Percentiles rank a stretch among this genome's conserved stretches.
phyloP scores from a whole-genome alignment of 2,329 filamentous ascomycete genomes.

The Arthroderma sp. region DNA sequence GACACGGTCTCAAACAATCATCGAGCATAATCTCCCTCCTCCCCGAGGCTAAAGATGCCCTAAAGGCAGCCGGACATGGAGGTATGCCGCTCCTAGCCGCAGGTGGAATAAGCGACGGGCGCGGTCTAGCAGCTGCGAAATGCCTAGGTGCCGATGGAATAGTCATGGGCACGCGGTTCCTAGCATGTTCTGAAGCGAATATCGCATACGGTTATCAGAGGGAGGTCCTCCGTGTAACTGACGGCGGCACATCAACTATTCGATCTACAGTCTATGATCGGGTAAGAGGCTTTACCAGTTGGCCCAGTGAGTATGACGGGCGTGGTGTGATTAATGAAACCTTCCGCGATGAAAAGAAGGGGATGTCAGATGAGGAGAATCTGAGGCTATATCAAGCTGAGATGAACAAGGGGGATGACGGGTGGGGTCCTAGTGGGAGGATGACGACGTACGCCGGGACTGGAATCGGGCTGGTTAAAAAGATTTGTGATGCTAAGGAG shows the following conservation, averaged over 20 bases:
- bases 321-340: constrained; percentile 46
- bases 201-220: constrained; percentile 38
- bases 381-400: constrained; percentile 34
- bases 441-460: constrained; percentile 52
- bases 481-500: constrained; percentile 36
- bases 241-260: constrained; percentile 40
- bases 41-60: constrained; percentile 37
- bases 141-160: constrained; percentile 41
- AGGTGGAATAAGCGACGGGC: constrained; percentile 41
- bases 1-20: constrained; percentile 36
- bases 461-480: constrained; percentile 45
- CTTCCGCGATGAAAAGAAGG: constrained; percentile 30
- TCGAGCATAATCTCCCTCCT: constrained; percentile 37
- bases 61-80: constrained; percentile 14
- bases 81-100: constrained; percentile 38
- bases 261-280: constrained; percentile 41
- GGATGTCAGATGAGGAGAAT: constrained; percentile 29
- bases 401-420: constrained; percentile 35
- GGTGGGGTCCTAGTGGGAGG: constrained; percentile 41
- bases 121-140: constrained; percentile 38
- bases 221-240: constrained; percentile 35
- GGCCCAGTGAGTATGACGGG: constrained; percentile 45
- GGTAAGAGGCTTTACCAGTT: constrained; percentile 42
- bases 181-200: constrained; percentile 39
- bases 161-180: constrained; percentile 51